Percentiles rank a stretch among this genome's conserved stretches.
These are phyloP conservation scores for Sugiyamaella americana DNA, from an alignment of 805 yeast genomes.

Conservation along the genomic window DNA sequence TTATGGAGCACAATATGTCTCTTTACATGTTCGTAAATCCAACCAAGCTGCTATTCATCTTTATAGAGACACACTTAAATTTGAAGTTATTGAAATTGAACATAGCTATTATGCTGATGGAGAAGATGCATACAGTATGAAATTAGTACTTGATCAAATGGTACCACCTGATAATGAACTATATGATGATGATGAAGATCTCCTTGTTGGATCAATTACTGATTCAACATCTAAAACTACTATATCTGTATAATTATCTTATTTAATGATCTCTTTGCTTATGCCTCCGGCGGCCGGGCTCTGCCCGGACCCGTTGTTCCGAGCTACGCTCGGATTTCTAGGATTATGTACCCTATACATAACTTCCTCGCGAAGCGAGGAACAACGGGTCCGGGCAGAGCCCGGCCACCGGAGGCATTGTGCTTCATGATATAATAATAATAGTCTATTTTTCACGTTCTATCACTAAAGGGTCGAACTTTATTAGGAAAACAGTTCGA, in stretches of 20 bases:
- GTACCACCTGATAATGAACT: slow-evolving; percentile 10
- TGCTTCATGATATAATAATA: too few species aligned
- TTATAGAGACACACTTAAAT: slow-evolving; percentile 76
- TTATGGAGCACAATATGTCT: slow-evolving; percentile 75
- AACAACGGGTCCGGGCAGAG: too few species aligned
- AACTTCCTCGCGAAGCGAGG: too few species aligned
- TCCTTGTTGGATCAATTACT: slow-evolving; percentile 20
- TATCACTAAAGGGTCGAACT: slow-evolving; percentile 43
- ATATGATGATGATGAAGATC: slow-evolving; percentile 25
- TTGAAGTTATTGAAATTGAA: slow-evolving; percentile 77
- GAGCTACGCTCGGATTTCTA: too few species aligned
- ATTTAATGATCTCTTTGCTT: neutral
- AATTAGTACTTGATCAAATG: slow-evolving; percentile 45
- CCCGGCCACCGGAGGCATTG: too few species aligned
- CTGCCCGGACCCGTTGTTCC: neutral
- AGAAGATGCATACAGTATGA: slow-evolving; percentile 97
- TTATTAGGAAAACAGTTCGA: slow-evolving; percentile 70
- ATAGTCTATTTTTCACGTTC: slow-evolving; percentile 15
- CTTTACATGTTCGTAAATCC: slow-evolving; percentile 88
- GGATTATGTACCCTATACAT: too few species aligned
- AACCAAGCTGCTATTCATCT: slow-evolving; percentile 91
- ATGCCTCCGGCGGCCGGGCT: neutral
- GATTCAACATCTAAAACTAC: neutral
- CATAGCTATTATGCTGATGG: slow-evolving; percentile 93
- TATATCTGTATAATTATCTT: neutral